phyloP scores from a whole-genome alignment of 352 stramenopile species.

The Thraustochytrium striatum region DNA sequence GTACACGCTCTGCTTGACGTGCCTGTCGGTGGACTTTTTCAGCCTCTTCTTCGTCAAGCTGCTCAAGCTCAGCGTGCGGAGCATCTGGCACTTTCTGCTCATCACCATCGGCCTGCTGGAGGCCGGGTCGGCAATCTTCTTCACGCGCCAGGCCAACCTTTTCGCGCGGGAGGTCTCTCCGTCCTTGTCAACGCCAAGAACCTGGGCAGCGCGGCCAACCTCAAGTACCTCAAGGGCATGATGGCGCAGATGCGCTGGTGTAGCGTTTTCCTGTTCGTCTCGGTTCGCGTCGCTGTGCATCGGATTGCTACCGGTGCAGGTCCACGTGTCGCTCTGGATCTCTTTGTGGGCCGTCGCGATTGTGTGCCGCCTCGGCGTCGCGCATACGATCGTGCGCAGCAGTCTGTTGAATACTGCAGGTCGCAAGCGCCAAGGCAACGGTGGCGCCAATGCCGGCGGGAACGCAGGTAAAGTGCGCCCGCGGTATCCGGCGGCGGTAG shows the following conservation, averaged over 20 bases:
- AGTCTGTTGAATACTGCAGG: neutral
- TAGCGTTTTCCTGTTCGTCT: neutral
- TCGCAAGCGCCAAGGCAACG: neutral
- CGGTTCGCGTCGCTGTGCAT: neutral
- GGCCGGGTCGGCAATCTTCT: too few species aligned
- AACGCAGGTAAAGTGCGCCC: too few species aligned
- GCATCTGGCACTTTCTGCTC: slow-evolving; percentile 22
- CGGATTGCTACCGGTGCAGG: neutral
- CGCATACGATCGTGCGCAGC: neutral
- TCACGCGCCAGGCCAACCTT: neutral
- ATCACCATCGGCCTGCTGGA: neutral
- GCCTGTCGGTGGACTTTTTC: neutral
- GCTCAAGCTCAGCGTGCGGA: neutral
- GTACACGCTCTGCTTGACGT: neutral
- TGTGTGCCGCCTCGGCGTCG: neutral
- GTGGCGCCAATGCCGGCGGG: too few species aligned
- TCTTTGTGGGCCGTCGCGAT: neutral
- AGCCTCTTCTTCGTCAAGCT: slow-evolving; percentile 31
- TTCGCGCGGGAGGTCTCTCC: neutral
- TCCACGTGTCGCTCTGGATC: neutral
- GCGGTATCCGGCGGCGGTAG: too few species aligned
- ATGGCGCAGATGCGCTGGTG: neutral
- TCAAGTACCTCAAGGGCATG: neutral
- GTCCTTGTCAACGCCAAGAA: neutral
- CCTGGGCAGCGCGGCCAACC: neutral